A percentile compares a stretch with the other conserved stretches of the same genome.
These are phyloP conservation scores for Xenosphaeropsis pyriputrescens DNA, from an alignment of 2,329 filamentous ascomycete genomes.

Conservation along the genomic window DNA sequence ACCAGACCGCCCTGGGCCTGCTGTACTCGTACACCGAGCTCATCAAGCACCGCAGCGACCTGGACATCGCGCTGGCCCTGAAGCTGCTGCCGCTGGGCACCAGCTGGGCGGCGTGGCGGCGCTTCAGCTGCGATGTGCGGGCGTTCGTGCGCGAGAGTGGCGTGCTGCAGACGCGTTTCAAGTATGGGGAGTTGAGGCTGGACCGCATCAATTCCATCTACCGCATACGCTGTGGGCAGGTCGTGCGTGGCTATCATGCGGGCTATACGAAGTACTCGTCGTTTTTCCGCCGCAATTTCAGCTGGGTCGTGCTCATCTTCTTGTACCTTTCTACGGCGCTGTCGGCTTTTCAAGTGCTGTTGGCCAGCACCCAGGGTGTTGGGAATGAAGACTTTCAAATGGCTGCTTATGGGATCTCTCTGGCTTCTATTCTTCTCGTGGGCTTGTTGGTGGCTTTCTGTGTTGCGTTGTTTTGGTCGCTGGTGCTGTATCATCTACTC, in stretches of 20 bases:
- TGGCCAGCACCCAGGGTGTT: slow-evolving; percentile 3
- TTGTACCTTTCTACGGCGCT: slow-evolving; percentile 10
- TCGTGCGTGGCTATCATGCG: slow-evolving; percentile 5
- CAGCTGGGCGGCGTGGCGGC: slow-evolving; percentile 11
- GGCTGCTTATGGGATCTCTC: background rate
- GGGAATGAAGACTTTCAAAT: background rate
- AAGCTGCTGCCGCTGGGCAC: slow-evolving; percentile 12
- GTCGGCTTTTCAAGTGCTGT: slow-evolving; percentile 9
- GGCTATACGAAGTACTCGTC: slow-evolving; percentile 10
- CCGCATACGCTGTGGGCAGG: slow-evolving; percentile 6
- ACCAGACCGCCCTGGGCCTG: slow-evolving; percentile 14
- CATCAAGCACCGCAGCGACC: slow-evolving; percentile 19
- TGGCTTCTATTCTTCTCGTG: background rate
- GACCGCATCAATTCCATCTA: slow-evolving; percentile 15
- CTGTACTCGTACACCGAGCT: slow-evolving; percentile 19
- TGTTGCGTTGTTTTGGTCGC: background rate
- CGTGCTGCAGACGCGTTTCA: slow-evolving; percentile 15
- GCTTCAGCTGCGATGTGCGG: slow-evolving; percentile 4
- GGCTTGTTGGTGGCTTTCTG: background rate
- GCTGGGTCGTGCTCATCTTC: slow-evolving; percentile 12
- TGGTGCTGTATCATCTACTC: background rate
- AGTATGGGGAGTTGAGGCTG: slow-evolving; percentile 20
- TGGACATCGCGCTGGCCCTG: slow-evolving; percentile 17
- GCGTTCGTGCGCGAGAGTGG: slow-evolving; percentile 4
- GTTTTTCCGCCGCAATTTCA: slow-evolving; percentile 13